These are phyloP conservation scores for Discostella pseudostelligera DNA, from an alignment of 108 stramenopile species.

Conservation along the genomic window DNA sequence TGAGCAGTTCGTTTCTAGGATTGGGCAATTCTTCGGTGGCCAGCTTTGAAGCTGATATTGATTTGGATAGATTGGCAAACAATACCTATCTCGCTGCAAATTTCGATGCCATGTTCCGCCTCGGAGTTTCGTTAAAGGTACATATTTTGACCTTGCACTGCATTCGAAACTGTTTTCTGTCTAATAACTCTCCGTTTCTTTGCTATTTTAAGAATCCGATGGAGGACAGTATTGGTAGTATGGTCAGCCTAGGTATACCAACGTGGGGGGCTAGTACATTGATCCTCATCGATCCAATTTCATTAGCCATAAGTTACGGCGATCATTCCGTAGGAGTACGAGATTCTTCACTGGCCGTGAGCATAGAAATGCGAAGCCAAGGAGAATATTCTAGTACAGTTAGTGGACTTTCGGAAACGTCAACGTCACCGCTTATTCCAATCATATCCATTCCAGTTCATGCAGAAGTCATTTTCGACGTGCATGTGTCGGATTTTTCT, in stretches of 20 bases:
- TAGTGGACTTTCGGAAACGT: not conserved
- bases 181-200: not conserved
- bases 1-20: not conserved
- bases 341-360: constrained; percentile 18
- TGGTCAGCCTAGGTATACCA: not conserved
- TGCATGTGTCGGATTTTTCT: constrained; percentile 5
- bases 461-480: constrained; percentile 19
- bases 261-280: constrained; percentile 15
- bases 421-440: constrained; percentile 8
- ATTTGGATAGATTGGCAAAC: not conserved
- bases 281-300: constrained; percentile 22
- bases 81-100: constrained; percentile 18
- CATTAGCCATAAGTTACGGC: constrained; percentile 1
- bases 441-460: constrained; percentile 11
- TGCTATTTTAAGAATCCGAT: not conserved
- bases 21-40: constrained; percentile 3
- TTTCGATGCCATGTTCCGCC: constrained; percentile 20
- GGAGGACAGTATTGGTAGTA: not conserved
- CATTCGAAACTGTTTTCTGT: not conserved
- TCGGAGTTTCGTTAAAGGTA: constrained; percentile 11
- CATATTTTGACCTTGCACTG: not conserved
- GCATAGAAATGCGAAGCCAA: constrained; percentile 18
- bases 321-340: constrained; percentile 1
- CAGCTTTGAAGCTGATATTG: not conserved
- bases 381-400: constrained; percentile 20